Evolutionary conservation across 345 rosid species (phyloP).

Genomic region (Geranium brycei): DNA sequence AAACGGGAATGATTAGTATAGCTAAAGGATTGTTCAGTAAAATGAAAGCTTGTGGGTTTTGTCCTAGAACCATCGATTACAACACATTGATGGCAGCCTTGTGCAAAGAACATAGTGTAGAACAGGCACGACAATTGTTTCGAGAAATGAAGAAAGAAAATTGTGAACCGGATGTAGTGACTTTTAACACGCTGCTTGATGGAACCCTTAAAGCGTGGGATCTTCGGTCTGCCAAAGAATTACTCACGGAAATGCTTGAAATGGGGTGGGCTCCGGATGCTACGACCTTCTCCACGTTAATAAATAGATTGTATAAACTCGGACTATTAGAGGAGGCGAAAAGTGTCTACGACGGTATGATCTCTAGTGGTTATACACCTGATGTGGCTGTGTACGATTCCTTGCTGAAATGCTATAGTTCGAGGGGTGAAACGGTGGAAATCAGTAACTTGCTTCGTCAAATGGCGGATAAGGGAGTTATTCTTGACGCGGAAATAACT

Average conservation of each 20-base stretch:
- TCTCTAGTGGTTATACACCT: constrained; percentile 41
- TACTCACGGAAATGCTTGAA: constrained; percentile 34
- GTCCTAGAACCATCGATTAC: constrained; percentile 32
- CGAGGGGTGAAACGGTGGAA: constrained; percentile 35
- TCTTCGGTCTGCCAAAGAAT: constrained; percentile 32
- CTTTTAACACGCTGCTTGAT: constrained; percentile 51
- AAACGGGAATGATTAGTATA: constrained; percentile 33
- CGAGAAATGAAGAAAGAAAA: constrained; percentile 27
- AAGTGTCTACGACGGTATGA: constrained; percentile 37
- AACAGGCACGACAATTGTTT: constrained; percentile 52
- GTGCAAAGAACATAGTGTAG: constrained; percentile 52
- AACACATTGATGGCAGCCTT: constrained; percentile 38
- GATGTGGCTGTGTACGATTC: constrained; percentile 35
- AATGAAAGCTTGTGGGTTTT: constrained; percentile 26
- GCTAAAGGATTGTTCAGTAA: constrained; percentile 50
- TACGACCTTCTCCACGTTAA: constrained; percentile 38
- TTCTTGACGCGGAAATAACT: constrained; percentile 32
- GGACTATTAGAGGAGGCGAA: constrained; percentile 46
- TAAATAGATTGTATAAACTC: constrained; percentile 43
- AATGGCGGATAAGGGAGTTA: constrained; percentile 37
- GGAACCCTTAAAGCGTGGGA: constrained; percentile 47
- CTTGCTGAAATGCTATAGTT: constrained; percentile 38
- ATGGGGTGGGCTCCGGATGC: constrained; percentile 41
- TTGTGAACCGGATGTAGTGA: constrained; percentile 24
- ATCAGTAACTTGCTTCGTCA: constrained; percentile 29